Evolutionary conservation across 2,329 filamentous ascomycete genomes (phyloP), one percentile per base, ranked within the genome.

Genomic region (Epichloe typhina): DNA sequence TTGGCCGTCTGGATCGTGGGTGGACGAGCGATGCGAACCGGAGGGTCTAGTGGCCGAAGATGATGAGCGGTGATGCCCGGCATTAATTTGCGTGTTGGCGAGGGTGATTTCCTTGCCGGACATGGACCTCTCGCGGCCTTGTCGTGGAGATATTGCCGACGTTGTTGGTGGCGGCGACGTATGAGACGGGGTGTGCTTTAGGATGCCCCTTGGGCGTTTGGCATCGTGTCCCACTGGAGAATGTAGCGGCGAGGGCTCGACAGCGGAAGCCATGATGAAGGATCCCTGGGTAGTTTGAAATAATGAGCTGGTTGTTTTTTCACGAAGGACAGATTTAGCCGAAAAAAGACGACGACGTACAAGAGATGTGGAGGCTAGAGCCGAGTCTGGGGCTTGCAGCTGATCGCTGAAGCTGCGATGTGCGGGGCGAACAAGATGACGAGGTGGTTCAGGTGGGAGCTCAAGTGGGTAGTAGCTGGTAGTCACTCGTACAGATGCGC

Each of bases 31-130:
- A 50, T 88, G 84, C n/a, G 83, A 85, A 8, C 79, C 76, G 7
- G 66, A 59, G 33, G 76, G 77, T 5, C 80, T 80, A 55, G 79
- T 79, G 2, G 82, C 76, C 26, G 80, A 80, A 2, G 88, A 91
- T 1, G 88, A 91, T 0, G 87, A 93, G 19, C 86, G 91, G 54
- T 88, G 86, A 57, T 85, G 86, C 36, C 93, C 93, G 44, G 93
- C 89, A 72, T 98, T 98, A 64, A 87, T 82, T 55, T 96, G 80
- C 1, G 93, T 98, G 70, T 98, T 98, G 66, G 90, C 83, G 53
- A 97, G 80, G 3, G 89, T 94, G 60, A 96, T 75, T 64, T 97
- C 93, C 70, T 94, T 93, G 57, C 89, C 84, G 4, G 80, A 80
- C 58, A 70, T 62, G 52, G 73, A 61, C 61, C 61, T 62, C 50